phyloP scores from a whole-genome alignment of 768 basidiomycete species.

The Nidularia pulvinata region DNA sequence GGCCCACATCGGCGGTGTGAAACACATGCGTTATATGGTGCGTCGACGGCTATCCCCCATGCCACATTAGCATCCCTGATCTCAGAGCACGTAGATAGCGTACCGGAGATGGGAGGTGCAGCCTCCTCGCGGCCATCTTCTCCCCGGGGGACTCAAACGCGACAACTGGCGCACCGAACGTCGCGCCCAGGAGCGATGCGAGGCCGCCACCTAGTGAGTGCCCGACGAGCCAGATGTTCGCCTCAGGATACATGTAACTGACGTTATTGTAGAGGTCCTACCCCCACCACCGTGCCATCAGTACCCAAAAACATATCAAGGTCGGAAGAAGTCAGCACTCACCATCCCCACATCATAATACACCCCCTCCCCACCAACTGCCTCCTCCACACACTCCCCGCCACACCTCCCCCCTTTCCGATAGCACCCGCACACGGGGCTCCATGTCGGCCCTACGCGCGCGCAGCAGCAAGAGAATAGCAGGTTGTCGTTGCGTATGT shows the following conservation, averaged over 20 bases:
- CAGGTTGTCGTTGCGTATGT: constrained; percentile 95
- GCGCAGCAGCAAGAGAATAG: constrained; percentile 97
- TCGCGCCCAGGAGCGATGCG: constrained; percentile 80
- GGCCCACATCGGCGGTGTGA: constrained; percentile 81
- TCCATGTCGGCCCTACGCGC: constrained; percentile 93
- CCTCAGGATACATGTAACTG: constrained; percentile 84
- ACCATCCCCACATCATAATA: constrained; percentile 90
- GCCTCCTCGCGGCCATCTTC: constrained; percentile 63
- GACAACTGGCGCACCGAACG: constrained; percentile 93
- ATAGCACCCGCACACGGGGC: constrained; percentile 89
- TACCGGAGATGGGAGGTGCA: constrained; percentile 89
- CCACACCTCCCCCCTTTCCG: constrained; percentile 76
- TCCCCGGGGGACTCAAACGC: constrained; percentile 88
- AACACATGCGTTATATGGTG: constrained; percentile 87
- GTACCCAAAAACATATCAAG: not conserved
- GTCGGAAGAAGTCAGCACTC: constrained; percentile 26
- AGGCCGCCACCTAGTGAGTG: constrained; percentile 89
- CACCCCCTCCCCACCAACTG: constrained; percentile 78
- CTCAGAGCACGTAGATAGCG: constrained; percentile 13
- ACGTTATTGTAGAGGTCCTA: constrained; percentile 95
- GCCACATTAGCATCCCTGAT: constrained; percentile 1
- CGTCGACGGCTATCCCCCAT: constrained; percentile 61
- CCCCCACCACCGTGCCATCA: no score
- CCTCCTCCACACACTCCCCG: constrained; percentile 75
- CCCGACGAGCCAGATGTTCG: constrained; percentile 85